Evolutionary conservation across 371 early-diverging fungal genomes (phyloP).

Genomic region (Syncephalastrum racemosum): DNA sequence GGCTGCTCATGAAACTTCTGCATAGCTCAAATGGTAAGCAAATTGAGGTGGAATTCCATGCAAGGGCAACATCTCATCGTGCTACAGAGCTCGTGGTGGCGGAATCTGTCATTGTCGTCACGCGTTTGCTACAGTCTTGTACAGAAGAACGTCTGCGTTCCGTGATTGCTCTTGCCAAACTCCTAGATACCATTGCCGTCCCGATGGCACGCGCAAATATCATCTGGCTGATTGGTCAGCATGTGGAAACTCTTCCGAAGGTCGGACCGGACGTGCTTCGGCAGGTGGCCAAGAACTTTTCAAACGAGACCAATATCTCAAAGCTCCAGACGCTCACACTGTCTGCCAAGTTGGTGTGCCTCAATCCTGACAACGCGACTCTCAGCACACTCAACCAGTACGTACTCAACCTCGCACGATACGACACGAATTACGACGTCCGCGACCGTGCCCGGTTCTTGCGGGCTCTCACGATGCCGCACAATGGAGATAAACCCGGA

Average conservation of each 20-base stretch:
- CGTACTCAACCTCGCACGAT: conserved; percentile 82
- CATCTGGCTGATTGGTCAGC: conserved; percentile 85
- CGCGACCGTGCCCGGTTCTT: conserved; percentile 89
- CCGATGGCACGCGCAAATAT: conserved; percentile 74
- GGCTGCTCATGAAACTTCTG: conserved; percentile 66
- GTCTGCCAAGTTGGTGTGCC: conserved; percentile 66
- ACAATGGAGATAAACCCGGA: conserved; percentile 35
- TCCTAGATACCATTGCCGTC: conserved; percentile 66
- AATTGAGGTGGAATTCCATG: not conserved
- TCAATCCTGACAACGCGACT: conserved; percentile 46
- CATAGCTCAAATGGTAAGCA: conserved; percentile 67
- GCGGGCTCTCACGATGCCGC: conserved; percentile 65
- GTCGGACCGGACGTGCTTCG: conserved; percentile 86
- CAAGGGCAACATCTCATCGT: not conserved
- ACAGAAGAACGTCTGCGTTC: conserved; percentile 52
- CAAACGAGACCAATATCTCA: conserved; percentile 65
- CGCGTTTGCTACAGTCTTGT: conserved; percentile 65
- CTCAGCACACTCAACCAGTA: conserved; percentile 66
- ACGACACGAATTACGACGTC: conserved; percentile 86
- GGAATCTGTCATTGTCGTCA: conserved; percentile 77
- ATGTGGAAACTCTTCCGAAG: conserved; percentile 53
- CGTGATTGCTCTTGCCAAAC: conserved; percentile 65
- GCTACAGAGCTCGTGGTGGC: conserved; percentile 70
- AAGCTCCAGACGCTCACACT: conserved; percentile 84
- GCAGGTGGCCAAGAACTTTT: conserved; percentile 71